These are phyloP conservation scores for Leishmania martiniquensis DNA, from an alignment of 208 protist species.

Conservation along the genomic window DNA sequence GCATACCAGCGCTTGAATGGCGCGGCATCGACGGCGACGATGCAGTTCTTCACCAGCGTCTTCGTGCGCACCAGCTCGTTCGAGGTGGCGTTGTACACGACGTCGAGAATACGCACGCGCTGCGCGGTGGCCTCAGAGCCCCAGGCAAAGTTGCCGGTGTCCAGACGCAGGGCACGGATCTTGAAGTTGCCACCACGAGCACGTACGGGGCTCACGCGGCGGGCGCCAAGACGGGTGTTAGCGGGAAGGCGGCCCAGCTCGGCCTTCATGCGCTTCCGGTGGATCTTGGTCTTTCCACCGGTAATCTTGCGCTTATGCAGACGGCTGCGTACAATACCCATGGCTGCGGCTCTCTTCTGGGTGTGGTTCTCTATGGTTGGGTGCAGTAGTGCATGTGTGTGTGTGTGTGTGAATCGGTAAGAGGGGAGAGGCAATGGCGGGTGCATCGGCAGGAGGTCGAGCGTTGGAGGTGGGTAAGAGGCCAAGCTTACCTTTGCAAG, in stretches of 20 bases:
- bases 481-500: background rate
- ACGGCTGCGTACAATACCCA: slow-evolving; percentile 98
- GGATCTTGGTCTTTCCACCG: slow-evolving; percentile 95
- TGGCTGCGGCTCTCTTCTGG: slow-evolving; percentile 44
- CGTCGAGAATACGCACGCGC: slow-evolving; percentile 97
- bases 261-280: slow-evolving; percentile 97
- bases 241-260: slow-evolving; percentile 97
- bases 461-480: background rate
- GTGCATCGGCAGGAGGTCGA: background rate
- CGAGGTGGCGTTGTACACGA: slow-evolving; percentile 99
- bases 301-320: slow-evolving; percentile 98
- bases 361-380: no score
- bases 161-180: slow-evolving; percentile 98
- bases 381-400: background rate
- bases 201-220: slow-evolving; percentile 95
- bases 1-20: slow-evolving; percentile 99
- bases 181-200: slow-evolving; percentile 98
- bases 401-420: slow-evolving; percentile 2
- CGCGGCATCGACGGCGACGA: slow-evolving; percentile 97
- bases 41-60: slow-evolving; percentile 99
- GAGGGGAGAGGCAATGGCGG: background rate
- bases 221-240: slow-evolving; percentile 96
- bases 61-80: slow-evolving; percentile 99
- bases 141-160: slow-evolving; percentile 99
- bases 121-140: slow-evolving; percentile 87